Conservation (phyloP, 148 eudicot genomes). For the Drosera capensis region DNA sequence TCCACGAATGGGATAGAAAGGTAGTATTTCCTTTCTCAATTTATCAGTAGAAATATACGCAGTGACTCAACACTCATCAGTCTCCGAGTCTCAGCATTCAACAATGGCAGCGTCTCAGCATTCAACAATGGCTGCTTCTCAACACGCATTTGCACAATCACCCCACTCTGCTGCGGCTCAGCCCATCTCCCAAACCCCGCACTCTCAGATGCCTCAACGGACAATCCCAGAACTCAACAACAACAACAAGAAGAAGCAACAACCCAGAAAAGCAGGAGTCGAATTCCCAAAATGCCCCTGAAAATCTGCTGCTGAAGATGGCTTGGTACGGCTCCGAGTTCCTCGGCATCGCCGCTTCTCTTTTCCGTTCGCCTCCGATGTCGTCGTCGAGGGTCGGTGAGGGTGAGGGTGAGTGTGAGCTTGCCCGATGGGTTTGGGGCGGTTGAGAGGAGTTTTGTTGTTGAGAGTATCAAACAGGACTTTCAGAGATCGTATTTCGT, state of each 20-base stretch:
- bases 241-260: conserved; percentile 5
- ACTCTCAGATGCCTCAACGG: no score
- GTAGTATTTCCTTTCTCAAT: no score
- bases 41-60: no score
- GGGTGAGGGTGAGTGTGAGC: conserved; percentile 11
- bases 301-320: conserved; percentile 57
- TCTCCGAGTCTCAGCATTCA: no score
- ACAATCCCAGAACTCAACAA: conserved; percentile 10
- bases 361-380: conserved; percentile 38
- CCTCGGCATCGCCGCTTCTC: conserved; percentile 77
- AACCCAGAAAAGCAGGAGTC: conserved; percentile 9
- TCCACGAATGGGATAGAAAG: no score
- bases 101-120: no score
- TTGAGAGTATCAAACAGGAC: conserved; percentile 63
- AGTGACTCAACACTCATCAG: no score
- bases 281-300: conserved; percentile 55
- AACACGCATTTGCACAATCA: no score
- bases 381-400: conserved; percentile 8
- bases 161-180: no score
- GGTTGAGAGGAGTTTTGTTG: conserved; percentile 49
- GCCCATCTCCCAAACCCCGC: no score
- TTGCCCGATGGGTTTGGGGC: conserved; percentile 33
- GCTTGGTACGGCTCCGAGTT: conserved; percentile 96
- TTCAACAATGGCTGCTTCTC: no score
- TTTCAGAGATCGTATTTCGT: conserved; percentile 80